Percentiles rank a stretch among this genome's conserved stretches.
Evolutionary conservation across 2,329 filamentous ascomycete genomes (phyloP).

Genomic region (Ilyonectria mors-panacis): DNA sequence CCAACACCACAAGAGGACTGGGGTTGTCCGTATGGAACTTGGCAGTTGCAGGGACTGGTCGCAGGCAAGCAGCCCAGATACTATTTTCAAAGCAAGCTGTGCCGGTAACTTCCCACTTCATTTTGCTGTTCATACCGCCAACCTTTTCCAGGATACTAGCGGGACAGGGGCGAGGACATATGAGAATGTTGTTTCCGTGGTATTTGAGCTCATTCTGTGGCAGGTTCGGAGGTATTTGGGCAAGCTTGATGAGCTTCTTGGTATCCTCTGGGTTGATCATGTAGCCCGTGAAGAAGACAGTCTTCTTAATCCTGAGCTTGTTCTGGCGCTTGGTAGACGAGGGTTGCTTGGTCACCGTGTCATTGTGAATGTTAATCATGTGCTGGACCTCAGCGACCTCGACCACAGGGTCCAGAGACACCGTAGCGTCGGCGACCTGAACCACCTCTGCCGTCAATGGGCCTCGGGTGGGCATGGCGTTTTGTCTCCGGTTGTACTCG

Average conservation of each 20-base stretch:
- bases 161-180: conserved; percentile 83
- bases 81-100: conserved; percentile 82
- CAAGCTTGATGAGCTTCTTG: conserved; percentile 79
- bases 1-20: conserved; percentile 85
- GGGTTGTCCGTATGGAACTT: conserved; percentile 85
- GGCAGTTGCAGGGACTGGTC: conserved; percentile 77
- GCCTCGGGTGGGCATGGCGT: conserved; percentile 66
- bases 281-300: conserved; percentile 93
- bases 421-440: conserved; percentile 84
- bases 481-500: conserved; percentile 77
- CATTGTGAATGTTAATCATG: conserved; percentile 91
- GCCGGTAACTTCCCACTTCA: conserved; percentile 87
- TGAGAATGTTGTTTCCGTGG: conserved; percentile 92
- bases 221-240: conserved; percentile 72
- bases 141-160: conserved; percentile 83
- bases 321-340: conserved; percentile 53
- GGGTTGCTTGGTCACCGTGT: conserved; percentile 55
- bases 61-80: conserved; percentile 88
- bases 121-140: conserved; percentile 87
- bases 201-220: conserved; percentile 81
- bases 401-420: conserved; percentile 80
- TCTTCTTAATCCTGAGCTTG: conserved; percentile 83
- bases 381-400: conserved; percentile 90
- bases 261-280: conserved; percentile 82
- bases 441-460: conserved; percentile 85